Evolutionary conservation across 2,329 filamentous ascomycete species (phyloP).

Genomic region (Sporothrix euskadiensis): DNA sequence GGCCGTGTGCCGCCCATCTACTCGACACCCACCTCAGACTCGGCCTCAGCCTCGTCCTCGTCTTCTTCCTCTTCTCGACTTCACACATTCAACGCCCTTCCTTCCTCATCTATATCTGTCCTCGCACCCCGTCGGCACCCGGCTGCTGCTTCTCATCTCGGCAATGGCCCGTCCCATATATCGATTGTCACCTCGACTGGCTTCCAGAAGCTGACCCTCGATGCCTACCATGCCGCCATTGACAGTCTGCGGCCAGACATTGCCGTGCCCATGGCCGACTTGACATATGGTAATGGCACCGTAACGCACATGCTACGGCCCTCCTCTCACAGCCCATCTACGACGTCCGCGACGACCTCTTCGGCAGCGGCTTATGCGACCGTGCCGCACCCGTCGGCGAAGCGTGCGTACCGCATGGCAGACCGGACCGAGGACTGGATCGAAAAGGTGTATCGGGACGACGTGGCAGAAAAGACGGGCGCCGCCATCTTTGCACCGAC

Average conservation of each 20-base stretch:
- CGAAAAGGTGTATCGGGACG: conserved; percentile 60
- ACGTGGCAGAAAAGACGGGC: conserved; percentile 34
- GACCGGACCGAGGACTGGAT: conserved; percentile 85
- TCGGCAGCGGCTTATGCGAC: conserved; percentile 6
- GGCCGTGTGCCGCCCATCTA: conserved; percentile 29
- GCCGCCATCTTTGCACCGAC: conserved; percentile 64
- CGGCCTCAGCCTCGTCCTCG: background rate
- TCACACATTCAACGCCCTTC: conserved; percentile 74
- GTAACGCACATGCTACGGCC: background rate
- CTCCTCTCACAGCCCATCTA: background rate
- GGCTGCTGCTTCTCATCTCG: conserved; percentile 68
- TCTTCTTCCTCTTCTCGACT: conserved; percentile 49
- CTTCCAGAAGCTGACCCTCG: conserved; percentile 68
- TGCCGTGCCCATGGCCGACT: conserved; percentile 74
- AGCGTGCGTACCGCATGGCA: conserved; percentile 78
- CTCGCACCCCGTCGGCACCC: conserved; percentile 77
- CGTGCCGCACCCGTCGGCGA: conserved; percentile 52
- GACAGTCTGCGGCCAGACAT: conserved; percentile 75
- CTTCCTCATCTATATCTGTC: conserved; percentile 65
- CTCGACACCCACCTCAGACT: background rate
- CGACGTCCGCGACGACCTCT: background rate
- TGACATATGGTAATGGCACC: conserved; percentile 48
- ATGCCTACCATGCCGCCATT: conserved; percentile 68
- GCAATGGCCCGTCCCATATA: conserved; percentile 70
- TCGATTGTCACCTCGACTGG: conserved; percentile 85